phyloP scores from a whole-genome alignment of 768 basidiomycete genomes.

The Leccinum subgranulosum region DNA sequence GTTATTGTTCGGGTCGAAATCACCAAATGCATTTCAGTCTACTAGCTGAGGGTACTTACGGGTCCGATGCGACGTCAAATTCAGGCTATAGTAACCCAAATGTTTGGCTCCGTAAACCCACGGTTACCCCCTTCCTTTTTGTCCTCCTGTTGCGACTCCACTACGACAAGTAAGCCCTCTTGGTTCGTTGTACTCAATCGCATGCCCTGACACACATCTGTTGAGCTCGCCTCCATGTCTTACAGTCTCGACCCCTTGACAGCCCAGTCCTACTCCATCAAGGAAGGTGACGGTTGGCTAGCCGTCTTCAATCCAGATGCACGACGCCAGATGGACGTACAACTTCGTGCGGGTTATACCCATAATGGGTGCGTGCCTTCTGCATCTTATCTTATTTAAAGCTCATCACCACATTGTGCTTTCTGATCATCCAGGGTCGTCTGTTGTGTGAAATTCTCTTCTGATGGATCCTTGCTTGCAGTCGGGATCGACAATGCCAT shows the following conservation, averaged over 20 bases:
- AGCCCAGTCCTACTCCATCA: constrained; percentile 29
- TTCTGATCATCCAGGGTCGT: constrained; percentile 21
- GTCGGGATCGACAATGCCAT: constrained; percentile 32
- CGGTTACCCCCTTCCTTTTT: not conserved
- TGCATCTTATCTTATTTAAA: constrained; percentile 8
- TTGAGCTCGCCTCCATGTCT: constrained; percentile 18
- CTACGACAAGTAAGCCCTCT: constrained; percentile 1
- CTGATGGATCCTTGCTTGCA: constrained; percentile 30
- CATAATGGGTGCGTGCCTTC: constrained; percentile 69
- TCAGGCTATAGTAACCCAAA: not conserved
- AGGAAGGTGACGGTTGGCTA: constrained; percentile 53
- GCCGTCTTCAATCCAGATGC: constrained; percentile 51
- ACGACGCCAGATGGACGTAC: constrained; percentile 47
- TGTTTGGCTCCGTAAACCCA: not conserved
- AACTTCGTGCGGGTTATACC: constrained; percentile 66
- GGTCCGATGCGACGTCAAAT: constrained; percentile 7
- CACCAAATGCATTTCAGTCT: constrained; percentile 1
- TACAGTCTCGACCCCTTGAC: constrained; percentile 26
- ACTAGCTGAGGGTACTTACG: no score
- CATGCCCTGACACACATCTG: constrained; percentile 5
- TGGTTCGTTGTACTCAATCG: not conserved
- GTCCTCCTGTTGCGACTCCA: not conserved
- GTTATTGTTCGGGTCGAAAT: constrained; percentile 3
- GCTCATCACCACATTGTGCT: constrained; percentile 4
- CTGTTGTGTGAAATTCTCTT: constrained; percentile 32